A percentile compares a stretch with the other conserved stretches of the same genome.
Evolutionary conservation across 148 eudicot species (phyloP).

Genomic region (Drosera capensis): DNA sequence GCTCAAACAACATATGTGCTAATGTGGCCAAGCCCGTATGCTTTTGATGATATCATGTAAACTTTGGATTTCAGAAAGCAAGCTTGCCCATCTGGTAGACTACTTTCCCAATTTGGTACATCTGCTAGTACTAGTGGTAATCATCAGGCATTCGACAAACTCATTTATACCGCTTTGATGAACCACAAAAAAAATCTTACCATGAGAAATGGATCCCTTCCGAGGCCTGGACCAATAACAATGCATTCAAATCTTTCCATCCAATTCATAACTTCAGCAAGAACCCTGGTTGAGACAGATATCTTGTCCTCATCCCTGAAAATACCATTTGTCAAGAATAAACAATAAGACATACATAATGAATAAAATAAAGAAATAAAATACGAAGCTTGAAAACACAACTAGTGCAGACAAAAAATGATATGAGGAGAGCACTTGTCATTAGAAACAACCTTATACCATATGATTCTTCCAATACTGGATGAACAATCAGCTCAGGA

Average conservation of each 20-base stretch:
- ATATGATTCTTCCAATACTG: constrained; percentile 87
- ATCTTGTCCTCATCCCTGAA: constrained; percentile 62
- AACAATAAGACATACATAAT: not conserved
- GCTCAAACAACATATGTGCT: too few relatives aligned
- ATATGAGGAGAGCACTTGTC: not conserved
- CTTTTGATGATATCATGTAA: too few relatives aligned
- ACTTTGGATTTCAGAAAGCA: too few relatives aligned
- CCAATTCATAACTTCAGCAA: constrained; percentile 78
- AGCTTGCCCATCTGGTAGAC: too few relatives aligned
- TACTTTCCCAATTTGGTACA: too few relatives aligned
- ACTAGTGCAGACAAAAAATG: too few relatives aligned
- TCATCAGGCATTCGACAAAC: too few relatives aligned
- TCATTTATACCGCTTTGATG: too few relatives aligned
- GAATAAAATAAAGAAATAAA: not conserved
- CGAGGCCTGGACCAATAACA: constrained; percentile 97
- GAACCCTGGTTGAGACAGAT: constrained; percentile 35
- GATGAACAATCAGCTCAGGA: constrained; percentile 96
- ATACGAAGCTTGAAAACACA: too few relatives aligned
- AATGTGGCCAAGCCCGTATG: too few relatives aligned
- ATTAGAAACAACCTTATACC: constrained; percentile 39
- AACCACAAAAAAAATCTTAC: constrained; percentile 23
- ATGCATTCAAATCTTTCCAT: constrained; percentile 95
- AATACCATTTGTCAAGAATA: constrained; percentile 3
- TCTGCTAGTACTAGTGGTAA: too few relatives aligned
- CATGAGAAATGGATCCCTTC: constrained; percentile 94